phyloP scores from a whole-genome alignment of 441 rosid genomes.

The Eruca vesicaria region DNA sequence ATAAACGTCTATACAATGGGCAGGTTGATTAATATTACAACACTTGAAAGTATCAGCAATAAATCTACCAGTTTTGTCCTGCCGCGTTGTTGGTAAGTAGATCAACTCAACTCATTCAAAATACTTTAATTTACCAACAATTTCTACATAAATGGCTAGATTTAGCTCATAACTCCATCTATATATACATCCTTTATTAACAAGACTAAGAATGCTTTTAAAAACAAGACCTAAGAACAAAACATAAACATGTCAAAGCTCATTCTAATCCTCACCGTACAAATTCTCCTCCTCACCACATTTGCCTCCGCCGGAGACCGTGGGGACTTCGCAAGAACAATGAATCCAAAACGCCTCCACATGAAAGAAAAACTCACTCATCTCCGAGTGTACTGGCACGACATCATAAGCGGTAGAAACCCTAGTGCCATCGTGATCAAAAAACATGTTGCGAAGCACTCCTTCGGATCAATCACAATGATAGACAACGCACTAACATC shows the following conservation, averaged over 20 bases:
- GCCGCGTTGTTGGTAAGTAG: not conserved
- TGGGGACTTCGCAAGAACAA: slow-evolving; percentile 2
- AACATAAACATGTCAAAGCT: slow-evolving; percentile 8
- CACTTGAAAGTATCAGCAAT: not conserved
- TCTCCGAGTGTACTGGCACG: slow-evolving; percentile 69
- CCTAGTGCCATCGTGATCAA: slow-evolving; percentile 41
- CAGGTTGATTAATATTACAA: not conserved
- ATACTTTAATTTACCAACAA: not conserved
- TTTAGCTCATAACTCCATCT: not conserved
- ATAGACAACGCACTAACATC: slow-evolving; percentile 22
- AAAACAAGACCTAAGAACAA: not conserved
- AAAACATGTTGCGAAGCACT: not conserved
- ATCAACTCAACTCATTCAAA: not conserved
- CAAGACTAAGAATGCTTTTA: not conserved
- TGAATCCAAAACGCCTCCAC: slow-evolving; percentile 4
- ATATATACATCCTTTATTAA: not conserved
- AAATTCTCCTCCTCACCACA: slow-evolving; percentile 1
- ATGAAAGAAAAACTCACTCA: slow-evolving; percentile 54
- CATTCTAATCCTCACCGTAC: slow-evolving; percentile 9
- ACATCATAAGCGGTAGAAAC: slow-evolving; percentile 44
- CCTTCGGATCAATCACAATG: slow-evolving; percentile 19
- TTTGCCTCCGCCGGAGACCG: not conserved
- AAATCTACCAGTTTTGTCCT: not conserved
- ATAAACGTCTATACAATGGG: not conserved
- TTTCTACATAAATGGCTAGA: not conserved